A percentile compares a stretch with the other conserved stretches of the same genome.
Conservation (phyloP, 139 green algal species). For the Astrephomene gubernaculifera region DNA sequence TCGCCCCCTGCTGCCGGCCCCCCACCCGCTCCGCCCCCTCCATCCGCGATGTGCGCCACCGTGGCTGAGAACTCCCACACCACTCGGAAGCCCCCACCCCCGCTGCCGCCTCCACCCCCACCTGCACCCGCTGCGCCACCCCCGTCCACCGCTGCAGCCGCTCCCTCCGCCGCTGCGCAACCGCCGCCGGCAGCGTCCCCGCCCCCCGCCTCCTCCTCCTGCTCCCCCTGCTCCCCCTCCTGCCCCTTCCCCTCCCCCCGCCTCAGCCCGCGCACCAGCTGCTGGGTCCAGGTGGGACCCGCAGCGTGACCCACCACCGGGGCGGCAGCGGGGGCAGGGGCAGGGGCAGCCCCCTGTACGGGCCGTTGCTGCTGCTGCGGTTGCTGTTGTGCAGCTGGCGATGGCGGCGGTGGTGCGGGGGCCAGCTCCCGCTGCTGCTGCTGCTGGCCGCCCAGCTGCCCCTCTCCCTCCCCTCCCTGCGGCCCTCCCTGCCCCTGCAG, state of each 20-base stretch:
- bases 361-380: background rate
- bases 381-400: background rate
- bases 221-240: background rate
- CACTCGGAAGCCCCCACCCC: background rate
- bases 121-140: background rate
- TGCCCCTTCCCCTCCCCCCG: background rate
- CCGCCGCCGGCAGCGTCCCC: background rate
- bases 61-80: conserved; percentile 10
- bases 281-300: conserved; percentile 18
- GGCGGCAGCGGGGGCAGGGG: too few relatives aligned
- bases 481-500: background rate
- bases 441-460: background rate
- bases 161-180: background rate
- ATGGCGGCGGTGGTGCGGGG: background rate
- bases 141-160: background rate
- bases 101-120: background rate
- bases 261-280: conserved; percentile 10
- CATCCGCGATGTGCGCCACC: background rate
- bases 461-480: background rate
- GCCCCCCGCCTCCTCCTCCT: background rate
- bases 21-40: background rate
- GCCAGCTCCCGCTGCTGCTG: background rate
- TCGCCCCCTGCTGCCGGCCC: background rate
- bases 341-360: too few relatives aligned
- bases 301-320: conserved; percentile 13